phyloP scores from a whole-genome alignment of 345 rosid genomes.

The Boechera retrofracta region DNA sequence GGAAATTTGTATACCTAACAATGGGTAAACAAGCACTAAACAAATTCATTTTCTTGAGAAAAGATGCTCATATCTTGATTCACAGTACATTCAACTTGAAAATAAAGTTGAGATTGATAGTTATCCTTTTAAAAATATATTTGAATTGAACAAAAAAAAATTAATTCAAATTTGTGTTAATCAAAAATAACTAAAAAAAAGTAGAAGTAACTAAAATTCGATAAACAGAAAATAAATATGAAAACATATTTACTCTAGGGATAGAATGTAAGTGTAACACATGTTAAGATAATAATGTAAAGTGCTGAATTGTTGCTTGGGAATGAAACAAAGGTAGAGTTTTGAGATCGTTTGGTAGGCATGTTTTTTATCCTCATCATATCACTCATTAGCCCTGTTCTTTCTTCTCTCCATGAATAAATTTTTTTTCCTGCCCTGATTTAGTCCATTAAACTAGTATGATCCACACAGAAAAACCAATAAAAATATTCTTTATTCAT shows the following conservation, averaged over 20 bases:
- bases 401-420: not conserved
- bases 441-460: not conserved
- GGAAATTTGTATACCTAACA: not conserved
- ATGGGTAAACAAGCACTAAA: not conserved
- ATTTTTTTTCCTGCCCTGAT: not conserved
- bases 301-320: constrained; percentile 36
- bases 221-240: not conserved
- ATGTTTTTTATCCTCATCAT: constrained; percentile 40
- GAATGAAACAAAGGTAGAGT: constrained; percentile 41
- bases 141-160: not conserved
- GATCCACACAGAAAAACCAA: not conserved
- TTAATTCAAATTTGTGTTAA: not conserved
- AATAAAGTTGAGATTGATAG: not conserved
- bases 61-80: not conserved
- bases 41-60: not conserved
- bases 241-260: not conserved
- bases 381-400: constrained; percentile 12
- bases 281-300: constrained; percentile 27
- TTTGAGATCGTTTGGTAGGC: constrained; percentile 35
- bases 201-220: not conserved
- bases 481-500: not conserved
- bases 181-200: not conserved
- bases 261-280: not conserved
- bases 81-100: not conserved
- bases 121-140: not conserved